These are phyloP conservation scores for Jimgerdemannia lactiflua DNA, from an alignment of 192 early-diverging fungal genomes.

Conservation along the genomic window DNA sequence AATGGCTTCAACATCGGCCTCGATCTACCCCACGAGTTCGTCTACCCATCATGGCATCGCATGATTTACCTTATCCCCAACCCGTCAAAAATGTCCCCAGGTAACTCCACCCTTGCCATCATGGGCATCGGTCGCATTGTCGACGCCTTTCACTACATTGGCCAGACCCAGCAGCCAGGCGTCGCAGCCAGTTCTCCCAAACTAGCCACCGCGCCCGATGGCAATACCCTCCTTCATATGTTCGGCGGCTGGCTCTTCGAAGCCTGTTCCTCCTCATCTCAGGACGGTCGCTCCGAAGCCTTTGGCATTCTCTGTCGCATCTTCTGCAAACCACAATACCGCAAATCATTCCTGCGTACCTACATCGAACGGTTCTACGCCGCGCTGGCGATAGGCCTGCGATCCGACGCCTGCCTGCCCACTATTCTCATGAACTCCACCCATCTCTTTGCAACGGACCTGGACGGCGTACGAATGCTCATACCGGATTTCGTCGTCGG, in stretches of 20 bases:
- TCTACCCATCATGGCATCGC: slow-evolving; percentile 72
- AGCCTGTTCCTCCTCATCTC: slow-evolving; percentile 40
- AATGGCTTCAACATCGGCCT: slow-evolving; percentile 53
- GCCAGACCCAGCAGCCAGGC: slow-evolving; percentile 2
- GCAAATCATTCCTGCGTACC: slow-evolving; percentile 49
- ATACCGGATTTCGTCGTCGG: slow-evolving; percentile 72
- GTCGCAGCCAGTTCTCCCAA: slow-evolving; percentile 13
- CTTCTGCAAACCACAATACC: slow-evolving; percentile 64
- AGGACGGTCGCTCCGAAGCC: slow-evolving; percentile 66
- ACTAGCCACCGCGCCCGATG: slow-evolving; percentile 50
- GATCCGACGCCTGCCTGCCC: slow-evolving; percentile 57
- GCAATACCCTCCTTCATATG: slow-evolving; percentile 79
- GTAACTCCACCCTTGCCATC: slow-evolving; percentile 49
- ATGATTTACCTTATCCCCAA: slow-evolving; percentile 56
- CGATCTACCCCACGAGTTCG: slow-evolving; percentile 63
- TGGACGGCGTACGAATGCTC: slow-evolving; percentile 71
- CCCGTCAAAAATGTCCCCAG: slow-evolving; percentile 45
- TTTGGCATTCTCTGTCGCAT: slow-evolving; percentile 73
- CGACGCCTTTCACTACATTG: slow-evolving; percentile 43
- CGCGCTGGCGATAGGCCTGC: slow-evolving; percentile 56
- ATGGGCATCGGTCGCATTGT: slow-evolving; percentile 55
- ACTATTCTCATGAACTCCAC: slow-evolving; percentile 64
- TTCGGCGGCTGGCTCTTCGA: slow-evolving; percentile 83
- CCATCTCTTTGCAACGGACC: slow-evolving; percentile 59
- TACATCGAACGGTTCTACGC: slow-evolving; percentile 78